Conservation (phyloP, 2,329 filamentous ascomycete species). For the Fusarium ramigenum region DNA sequence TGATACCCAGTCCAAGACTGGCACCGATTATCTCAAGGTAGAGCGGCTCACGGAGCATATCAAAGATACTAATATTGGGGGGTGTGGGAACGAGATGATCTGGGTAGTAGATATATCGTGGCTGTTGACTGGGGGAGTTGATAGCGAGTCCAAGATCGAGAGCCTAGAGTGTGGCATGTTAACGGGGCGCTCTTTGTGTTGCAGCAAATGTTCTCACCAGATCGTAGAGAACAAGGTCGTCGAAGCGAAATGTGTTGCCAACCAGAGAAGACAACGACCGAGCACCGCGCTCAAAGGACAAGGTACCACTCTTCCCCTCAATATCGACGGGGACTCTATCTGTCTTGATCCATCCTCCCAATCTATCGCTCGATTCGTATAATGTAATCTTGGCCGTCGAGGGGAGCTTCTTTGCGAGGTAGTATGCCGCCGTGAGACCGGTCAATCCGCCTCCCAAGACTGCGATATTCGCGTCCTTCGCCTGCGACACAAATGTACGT, state of each 20-base stretch:
- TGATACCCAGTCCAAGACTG: slow-evolving; percentile 39
- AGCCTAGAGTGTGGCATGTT: slow-evolving; percentile 41
- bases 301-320: slow-evolving; percentile 62
- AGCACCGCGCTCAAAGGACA: slow-evolving; percentile 86
- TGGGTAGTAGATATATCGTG: slow-evolving; percentile 87
- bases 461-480: slow-evolving; percentile 59
- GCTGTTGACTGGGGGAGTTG: slow-evolving; percentile 57
- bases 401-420: slow-evolving; percentile 74
- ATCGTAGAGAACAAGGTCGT: slow-evolving; percentile 74
- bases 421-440: slow-evolving; percentile 81
- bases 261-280: slow-evolving; percentile 73
- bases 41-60: slow-evolving; percentile 46
- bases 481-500: slow-evolving; percentile 29
- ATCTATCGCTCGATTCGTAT: slow-evolving; percentile 74
- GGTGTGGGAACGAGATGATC: slow-evolving; percentile 66
- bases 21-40: slow-evolving; percentile 46
- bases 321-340: slow-evolving; percentile 65
- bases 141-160: slow-evolving; percentile 53
- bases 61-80: slow-evolving; percentile 40
- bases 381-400: slow-evolving; percentile 75
- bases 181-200: not conserved
- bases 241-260: slow-evolving; percentile 55
- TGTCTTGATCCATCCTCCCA: slow-evolving; percentile 88
- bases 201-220: slow-evolving; percentile 63
- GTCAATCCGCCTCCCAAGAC: slow-evolving; percentile 86